Conservation (phyloP, 1,284 basidiomycete genomes). For the Macrocystidia cucumis region DNA sequence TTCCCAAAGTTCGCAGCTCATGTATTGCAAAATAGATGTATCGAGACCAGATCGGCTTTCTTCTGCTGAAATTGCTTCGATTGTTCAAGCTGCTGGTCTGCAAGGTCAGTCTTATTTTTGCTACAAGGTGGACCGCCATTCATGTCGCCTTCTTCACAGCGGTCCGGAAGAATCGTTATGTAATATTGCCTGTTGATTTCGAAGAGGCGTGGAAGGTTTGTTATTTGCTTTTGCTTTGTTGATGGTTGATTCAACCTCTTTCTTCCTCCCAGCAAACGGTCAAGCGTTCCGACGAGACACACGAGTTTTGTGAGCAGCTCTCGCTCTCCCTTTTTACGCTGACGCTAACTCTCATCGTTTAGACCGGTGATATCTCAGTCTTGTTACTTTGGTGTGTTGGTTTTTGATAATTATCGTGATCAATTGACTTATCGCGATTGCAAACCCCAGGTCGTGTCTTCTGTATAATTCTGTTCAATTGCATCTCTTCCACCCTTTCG, state of each 20-base stretch:
- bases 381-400: conserved; percentile 18
- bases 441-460: conserved; percentile 1
- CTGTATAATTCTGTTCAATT: conserved; percentile 13
- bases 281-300: conserved; percentile 90
- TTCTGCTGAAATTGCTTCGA: conserved; percentile 92
- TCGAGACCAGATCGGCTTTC: conserved; percentile 94
- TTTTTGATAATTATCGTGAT: conserved; percentile 5
- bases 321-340: conserved; percentile 1
- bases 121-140: conserved; percentile 8
- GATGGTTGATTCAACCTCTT: conserved; percentile 23
- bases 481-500: conserved; percentile 11
- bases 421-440: conserved; percentile 6
- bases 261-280: conserved; percentile 71
- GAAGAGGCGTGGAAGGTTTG: conserved; percentile 98
- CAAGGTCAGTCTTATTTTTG: conserved; percentile 64
- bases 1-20: conserved; percentile 7
- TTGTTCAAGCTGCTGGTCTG: conserved; percentile 95
- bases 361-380: conserved; percentile 44
- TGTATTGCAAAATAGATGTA: conserved; percentile 60
- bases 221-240: conserved; percentile 42
- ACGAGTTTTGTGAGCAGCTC: conserved; percentile 82
- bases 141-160: conserved; percentile 38
- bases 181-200: conserved; percentile 96
- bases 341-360: conserved; percentile 8
- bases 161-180: conserved; percentile 96